A percentile compares a stretch with the other conserved stretches of the same genome.
These are phyloP conservation scores for Apiospora rasikravindrae DNA, from an alignment of 2,329 filamentous ascomycete genomes.

Conservation along the genomic window DNA sequence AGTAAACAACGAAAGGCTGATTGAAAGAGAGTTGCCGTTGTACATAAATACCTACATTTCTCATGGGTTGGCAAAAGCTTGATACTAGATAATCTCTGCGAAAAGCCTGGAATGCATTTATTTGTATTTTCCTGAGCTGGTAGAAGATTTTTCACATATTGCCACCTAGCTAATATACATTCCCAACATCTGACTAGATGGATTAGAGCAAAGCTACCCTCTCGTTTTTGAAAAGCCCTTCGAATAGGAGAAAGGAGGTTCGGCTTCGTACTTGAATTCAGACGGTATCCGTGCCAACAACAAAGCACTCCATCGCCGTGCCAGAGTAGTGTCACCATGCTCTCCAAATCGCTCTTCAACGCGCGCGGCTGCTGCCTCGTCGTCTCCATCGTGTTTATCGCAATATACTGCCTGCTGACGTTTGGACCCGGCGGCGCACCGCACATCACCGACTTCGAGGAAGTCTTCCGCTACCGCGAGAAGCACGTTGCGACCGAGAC, in stretches of 20 bases:
- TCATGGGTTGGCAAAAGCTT: no score
- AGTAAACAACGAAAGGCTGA: no score
- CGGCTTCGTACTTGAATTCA: not conserved
- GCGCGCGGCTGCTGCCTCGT: not conserved
- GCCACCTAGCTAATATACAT: not conserved
- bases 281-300: not conserved
- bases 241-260: not conserved
- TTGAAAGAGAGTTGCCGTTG: not conserved
- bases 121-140: not conserved
- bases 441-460: constrained; percentile 1
- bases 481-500: not conserved
- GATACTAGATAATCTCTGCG: not conserved
- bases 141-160: not conserved
- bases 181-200: not conserved
- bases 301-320: not conserved
- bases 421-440: not conserved
- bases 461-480: constrained; percentile 2
- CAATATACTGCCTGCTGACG: not conserved
- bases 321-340: not conserved
- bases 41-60: not conserved
- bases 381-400: not conserved
- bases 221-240: not conserved
- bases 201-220: not conserved
- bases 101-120: not conserved
- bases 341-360: not conserved